phyloP scores from a whole-genome alignment of 2,329 filamentous ascomycete species.

The Aspergillaceae sp. region DNA sequence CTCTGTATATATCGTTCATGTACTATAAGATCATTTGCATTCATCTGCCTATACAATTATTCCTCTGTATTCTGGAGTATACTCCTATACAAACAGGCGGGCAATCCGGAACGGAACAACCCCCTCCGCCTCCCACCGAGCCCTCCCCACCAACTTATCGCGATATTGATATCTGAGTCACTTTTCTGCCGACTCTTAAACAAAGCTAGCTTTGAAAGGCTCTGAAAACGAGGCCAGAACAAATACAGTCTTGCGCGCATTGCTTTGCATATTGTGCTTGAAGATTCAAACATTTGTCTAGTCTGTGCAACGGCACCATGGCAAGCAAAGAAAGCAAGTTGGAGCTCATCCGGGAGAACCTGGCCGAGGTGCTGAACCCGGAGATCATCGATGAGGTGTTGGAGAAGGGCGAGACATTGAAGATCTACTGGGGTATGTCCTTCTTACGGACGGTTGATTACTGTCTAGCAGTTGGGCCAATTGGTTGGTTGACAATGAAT shows the following conservation, averaged over 20 bases:
- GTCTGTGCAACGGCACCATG: neutral
- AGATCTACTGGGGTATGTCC: conserved; percentile 20
- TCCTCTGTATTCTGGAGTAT: no score
- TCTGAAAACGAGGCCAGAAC: no score
- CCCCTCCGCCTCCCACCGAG: no score
- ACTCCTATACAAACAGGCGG: no score
- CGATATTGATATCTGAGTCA: neutral
- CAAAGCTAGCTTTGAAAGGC: no score
- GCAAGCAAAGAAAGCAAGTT: conserved; percentile 33
- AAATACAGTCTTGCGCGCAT: no score
- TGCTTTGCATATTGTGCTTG: no score
- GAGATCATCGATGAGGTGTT: conserved; percentile 33
- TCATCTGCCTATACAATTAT: no score
- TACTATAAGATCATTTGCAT: no score
- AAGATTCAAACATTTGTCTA: neutral
- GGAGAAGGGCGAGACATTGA: conserved; percentile 13
- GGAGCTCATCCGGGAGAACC: conserved; percentile 66
- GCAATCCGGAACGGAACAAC: no score
- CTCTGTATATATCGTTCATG: no score
- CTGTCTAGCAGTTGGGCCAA: neutral
- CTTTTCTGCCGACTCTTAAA: neutral
- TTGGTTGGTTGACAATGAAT: neutral
- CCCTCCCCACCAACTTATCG: no score
- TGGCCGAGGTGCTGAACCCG: conserved; percentile 71
- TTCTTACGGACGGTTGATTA: neutral